Evolutionary conservation across 257 asterid genomes (phyloP), one percentile per base, ranked within the genome.

Genomic region (Cordia subcordata): DNA sequence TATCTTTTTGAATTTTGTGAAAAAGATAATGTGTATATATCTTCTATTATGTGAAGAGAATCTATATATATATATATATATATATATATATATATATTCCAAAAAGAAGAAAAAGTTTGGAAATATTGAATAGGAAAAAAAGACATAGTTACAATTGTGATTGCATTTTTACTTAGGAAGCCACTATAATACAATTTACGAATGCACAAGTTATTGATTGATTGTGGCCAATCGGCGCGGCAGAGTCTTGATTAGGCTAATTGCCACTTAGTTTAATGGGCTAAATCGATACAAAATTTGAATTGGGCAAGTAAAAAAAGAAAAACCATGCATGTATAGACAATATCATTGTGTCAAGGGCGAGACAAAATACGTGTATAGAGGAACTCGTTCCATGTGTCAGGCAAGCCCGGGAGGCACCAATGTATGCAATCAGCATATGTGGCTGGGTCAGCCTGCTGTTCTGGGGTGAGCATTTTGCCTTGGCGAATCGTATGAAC

Each of bases 341-440:
- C 5, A 4, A 3, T 0, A 13, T 6, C 11, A 8, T 6, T 0
- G 18, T 20, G 73, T 78, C 65, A 75, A 33, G 74, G 45, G 17
- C 67, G 76, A 17, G 78, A 68, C 47, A 78, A 61, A 17, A 78
- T 74, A 21, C 60, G 55, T 1, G 81, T 58, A 40, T 71, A 78
- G 45, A 78, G 47, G 40, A 86, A 83, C 72, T 86, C 85, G 13
- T 86, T 86, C 95, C 95, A 86, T 0, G 80, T 80, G 37, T 84
- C 95, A 6, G 93, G 95, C 71, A 86, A 50, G 0, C 95, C 93
- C 0, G 93, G 95, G 12, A 86, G 84, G 64, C 95, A 86, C 95
- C 95, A 86, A n/a, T 86, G 95, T 23, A 86, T 86, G 61, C 93
- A 86, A 38, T 86, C 93, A 0, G 95, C 90, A 13, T 47, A 86